A percentile compares a stretch with the other conserved stretches of the same genome.
These are phyloP conservation scores for Chrysoporthe austroafricana DNA, from an alignment of 2,329 filamentous ascomycete species.

Conservation along the genomic window DNA sequence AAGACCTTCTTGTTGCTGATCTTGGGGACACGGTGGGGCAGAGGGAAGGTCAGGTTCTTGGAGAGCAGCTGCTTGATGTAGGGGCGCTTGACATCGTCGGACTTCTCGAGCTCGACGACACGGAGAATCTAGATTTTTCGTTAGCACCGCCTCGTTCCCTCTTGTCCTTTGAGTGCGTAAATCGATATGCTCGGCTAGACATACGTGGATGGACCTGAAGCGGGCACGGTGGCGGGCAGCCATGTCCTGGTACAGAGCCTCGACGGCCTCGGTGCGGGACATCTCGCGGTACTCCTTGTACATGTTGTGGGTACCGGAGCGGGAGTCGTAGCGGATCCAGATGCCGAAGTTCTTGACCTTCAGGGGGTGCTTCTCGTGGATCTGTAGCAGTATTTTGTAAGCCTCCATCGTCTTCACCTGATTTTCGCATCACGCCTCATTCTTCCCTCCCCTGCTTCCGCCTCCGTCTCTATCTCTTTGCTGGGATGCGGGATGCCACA, in stretches of 20 bases:
- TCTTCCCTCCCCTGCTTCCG: background rate
- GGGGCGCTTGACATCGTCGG: constrained; percentile 91
- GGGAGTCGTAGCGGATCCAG: constrained; percentile 99
- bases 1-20: constrained; percentile 87
- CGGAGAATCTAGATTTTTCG: constrained; percentile 77
- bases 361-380: constrained; percentile 97
- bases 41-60: constrained; percentile 97
- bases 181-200: constrained; percentile 43
- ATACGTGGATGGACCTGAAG: constrained; percentile 98
- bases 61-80: constrained; percentile 98
- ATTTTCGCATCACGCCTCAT: background rate
- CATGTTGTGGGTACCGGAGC: constrained; percentile 99
- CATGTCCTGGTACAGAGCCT: constrained; percentile 99
- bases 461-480: constrained; percentile 7
- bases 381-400: constrained; percentile 55
- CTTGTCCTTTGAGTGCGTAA: constrained; percentile 13
- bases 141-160: constrained; percentile 34
- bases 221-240: constrained; percentile 96
- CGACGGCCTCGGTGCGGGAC: constrained; percentile 91
- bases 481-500: constrained; percentile 41
- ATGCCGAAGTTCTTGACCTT: constrained; percentile 99
- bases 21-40: constrained; percentile 93
- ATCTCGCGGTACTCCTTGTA: constrained; percentile 99
- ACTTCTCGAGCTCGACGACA: constrained; percentile 96
- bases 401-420: constrained; percentile 6